These are phyloP conservation scores for Volvox reticuliferus DNA, from an alignment of 139 green algal species.

Conservation along the genomic window DNA sequence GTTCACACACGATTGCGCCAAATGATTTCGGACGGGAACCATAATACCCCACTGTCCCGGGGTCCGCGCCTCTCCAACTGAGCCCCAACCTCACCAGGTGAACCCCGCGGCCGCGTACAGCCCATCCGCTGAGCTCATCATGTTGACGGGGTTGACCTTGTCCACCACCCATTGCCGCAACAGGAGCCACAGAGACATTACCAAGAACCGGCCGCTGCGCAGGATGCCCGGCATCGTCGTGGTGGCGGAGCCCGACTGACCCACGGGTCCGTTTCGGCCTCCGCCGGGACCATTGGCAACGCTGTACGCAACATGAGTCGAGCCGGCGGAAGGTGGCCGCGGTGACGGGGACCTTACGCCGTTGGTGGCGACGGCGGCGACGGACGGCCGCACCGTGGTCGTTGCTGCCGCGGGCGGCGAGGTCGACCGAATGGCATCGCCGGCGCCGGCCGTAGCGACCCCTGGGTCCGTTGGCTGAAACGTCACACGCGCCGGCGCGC, in stretches of 20 bases:
- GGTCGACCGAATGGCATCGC: neutral
- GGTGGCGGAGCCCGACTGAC: neutral
- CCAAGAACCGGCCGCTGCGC: slow-evolving; percentile 41
- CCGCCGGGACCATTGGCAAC: neutral
- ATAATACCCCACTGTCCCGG: no score
- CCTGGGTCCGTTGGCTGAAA: neutral
- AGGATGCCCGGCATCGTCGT: neutral
- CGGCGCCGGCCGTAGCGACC: neutral
- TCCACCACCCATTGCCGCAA: slow-evolving; percentile 61
- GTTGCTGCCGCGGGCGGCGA: neutral
- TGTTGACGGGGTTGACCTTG: slow-evolving; percentile 50
- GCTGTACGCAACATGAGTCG: no score
- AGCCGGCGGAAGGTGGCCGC: neutral
- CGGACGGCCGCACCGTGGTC: neutral
- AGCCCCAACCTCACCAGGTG: slow-evolving; percentile 35
- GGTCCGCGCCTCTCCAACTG: no score
- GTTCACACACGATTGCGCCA: no score
- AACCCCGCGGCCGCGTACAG: slow-evolving; percentile 10
- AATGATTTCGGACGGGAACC: no score
- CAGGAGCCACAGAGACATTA: slow-evolving; percentile 58
- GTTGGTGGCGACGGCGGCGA: neutral
- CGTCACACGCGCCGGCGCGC: neutral
- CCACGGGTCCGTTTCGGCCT: neutral
- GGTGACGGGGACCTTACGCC: neutral
- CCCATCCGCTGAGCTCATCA: slow-evolving; percentile 16